phyloP scores from a whole-genome alignment of 1,284 basidiomycete species.

The Puccinia coronata region DNA sequence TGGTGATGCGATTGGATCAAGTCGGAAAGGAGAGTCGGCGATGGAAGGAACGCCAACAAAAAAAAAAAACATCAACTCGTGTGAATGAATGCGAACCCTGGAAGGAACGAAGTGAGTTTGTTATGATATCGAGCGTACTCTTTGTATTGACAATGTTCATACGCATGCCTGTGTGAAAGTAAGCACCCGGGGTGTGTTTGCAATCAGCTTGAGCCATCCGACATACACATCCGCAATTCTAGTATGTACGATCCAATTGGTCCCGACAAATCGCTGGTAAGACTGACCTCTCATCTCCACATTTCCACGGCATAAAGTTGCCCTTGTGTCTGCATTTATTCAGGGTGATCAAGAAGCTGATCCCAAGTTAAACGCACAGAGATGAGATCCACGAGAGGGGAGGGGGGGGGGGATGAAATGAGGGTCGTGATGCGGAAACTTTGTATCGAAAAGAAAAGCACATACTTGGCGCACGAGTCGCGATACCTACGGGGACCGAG shows the following conservation, averaged over 20 bases:
- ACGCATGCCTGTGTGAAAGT: slow-evolving; percentile 41
- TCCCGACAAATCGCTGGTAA: no score
- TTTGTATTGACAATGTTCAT: slow-evolving; percentile 50
- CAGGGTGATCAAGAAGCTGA: slow-evolving; percentile 46
- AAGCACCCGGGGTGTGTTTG: no score
- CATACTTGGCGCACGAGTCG: slow-evolving; percentile 48
- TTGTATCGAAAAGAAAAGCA: no score
- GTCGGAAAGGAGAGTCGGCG: not conserved
- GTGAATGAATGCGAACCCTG: not conserved
- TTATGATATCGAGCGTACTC: slow-evolving; percentile 45
- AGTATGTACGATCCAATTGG: no score
- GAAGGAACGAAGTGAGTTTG: no score
- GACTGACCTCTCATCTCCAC: slow-evolving; percentile 46
- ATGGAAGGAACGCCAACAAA: not conserved
- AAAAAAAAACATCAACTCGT: not conserved
- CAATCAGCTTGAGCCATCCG: not conserved
- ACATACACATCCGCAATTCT: not conserved
- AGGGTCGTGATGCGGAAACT: no score
- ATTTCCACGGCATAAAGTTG: slow-evolving; percentile 49
- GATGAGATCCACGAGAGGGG: no score
- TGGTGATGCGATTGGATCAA: no score
- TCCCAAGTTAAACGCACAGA: not conserved
- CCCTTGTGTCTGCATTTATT: slow-evolving; percentile 49
- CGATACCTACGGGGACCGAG: slow-evolving; percentile 27
- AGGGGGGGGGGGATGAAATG: no score